Evolutionary conservation across 2,329 filamentous ascomycete species (phyloP).

Genomic region (Verticillium isaacii): DNA sequence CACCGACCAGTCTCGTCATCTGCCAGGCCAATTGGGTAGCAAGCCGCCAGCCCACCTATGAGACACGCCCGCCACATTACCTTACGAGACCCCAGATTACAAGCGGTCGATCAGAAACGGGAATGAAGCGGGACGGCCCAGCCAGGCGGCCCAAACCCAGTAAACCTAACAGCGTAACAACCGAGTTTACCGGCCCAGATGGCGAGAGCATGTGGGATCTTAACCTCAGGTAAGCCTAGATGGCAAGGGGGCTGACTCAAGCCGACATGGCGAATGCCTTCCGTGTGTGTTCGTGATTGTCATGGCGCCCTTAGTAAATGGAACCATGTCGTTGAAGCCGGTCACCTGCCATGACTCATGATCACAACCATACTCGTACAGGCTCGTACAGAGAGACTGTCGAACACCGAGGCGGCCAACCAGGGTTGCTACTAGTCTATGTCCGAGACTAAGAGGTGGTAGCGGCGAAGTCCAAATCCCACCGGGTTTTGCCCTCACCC

Average conservation of each 20-base stretch:
- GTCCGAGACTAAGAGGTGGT: neutral
- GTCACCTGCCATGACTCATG: neutral
- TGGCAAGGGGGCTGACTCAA: neutral
- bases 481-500: neutral
- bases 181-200: neutral
- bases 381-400: slow-evolving; percentile 13
- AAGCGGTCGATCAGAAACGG: neutral
- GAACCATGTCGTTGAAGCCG: neutral
- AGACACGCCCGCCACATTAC: neutral
- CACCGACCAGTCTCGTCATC: neutral
- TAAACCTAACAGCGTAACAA: neutral
- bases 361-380: neutral
- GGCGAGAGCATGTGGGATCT: neutral
- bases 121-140: neutral
- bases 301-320: neutral
- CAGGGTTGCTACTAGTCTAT: slow-evolving; percentile 7
- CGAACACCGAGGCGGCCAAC: slow-evolving; percentile 16
- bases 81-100: neutral
- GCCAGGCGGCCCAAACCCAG: neutral
- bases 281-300: too few species aligned
- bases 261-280: too few species aligned
- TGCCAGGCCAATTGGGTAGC: neutral
- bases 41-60: neutral
- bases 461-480: neutral
- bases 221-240: neutral